These are phyloP conservation scores for Neopestalotiopsis sp. DNA, from an alignment of 2,329 filamentous ascomycete genomes.

Conservation along the genomic window DNA sequence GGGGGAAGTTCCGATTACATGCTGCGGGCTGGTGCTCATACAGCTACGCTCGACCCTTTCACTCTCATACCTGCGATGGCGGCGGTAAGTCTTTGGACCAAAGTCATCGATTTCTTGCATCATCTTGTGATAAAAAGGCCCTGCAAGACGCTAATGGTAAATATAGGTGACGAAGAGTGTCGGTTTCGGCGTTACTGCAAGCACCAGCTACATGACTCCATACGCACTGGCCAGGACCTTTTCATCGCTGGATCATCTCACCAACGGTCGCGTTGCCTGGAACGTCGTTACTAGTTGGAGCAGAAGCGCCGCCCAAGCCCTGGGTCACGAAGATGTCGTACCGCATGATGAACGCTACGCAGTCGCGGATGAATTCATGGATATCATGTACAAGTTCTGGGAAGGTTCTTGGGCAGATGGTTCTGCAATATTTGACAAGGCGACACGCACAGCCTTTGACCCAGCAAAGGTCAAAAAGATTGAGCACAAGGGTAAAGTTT, in stretches of 20 bases:
- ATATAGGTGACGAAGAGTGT: constrained; percentile 18
- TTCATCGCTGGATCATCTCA: constrained; percentile 22
- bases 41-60: constrained; percentile 17
- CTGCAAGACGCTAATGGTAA: background rate
- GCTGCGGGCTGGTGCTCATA: constrained; percentile 18
- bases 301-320: constrained; percentile 21
- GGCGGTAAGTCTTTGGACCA: constrained; percentile 4
- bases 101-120: too few species aligned
- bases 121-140: too few species aligned
- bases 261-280: constrained; percentile 24
- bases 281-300: constrained; percentile 30
- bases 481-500: constrained; percentile 19
- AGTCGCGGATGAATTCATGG: constrained; percentile 28
- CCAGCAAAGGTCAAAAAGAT: constrained; percentile 20
- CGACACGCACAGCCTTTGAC: constrained; percentile 5
- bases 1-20: constrained; percentile 15
- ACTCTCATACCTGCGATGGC: constrained; percentile 22
- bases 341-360: constrained; percentile 28
- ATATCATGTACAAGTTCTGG: constrained; percentile 26
- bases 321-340: constrained; percentile 20
- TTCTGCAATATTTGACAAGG: constrained; percentile 18
- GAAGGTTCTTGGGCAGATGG: constrained; percentile 20
- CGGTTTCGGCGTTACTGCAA: constrained; percentile 22
- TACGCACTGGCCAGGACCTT: constrained; percentile 20
- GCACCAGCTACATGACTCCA: constrained; percentile 22